phyloP scores from a whole-genome alignment of 2,329 filamentous ascomycete genomes.

The Colletotrichum filicis region DNA sequence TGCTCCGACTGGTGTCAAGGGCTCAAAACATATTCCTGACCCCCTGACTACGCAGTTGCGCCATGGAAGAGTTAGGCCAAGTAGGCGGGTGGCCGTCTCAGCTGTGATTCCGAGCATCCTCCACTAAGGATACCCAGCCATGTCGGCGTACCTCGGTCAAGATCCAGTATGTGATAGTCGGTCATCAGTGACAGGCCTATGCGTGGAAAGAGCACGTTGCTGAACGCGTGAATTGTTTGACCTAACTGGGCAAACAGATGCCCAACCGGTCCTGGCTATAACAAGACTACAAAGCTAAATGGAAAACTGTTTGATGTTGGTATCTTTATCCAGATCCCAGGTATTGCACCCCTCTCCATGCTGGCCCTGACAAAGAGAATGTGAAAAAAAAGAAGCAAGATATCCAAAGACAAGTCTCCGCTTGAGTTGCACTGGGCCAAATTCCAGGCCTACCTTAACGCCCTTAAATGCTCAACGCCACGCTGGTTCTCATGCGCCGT shows the following conservation, averaged over 20 bases:
- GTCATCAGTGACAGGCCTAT: not conserved
- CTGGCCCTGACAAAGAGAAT: constrained; percentile 14
- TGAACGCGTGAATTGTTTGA: not conserved
- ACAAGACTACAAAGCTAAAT: not conserved
- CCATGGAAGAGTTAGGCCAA: no score
- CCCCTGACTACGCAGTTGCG: no score
- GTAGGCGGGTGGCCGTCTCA: no score
- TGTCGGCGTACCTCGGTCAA: no score
- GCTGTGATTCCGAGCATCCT: no score
- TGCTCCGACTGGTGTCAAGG: not conserved
- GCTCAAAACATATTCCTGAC: not conserved
- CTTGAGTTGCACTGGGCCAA: constrained; percentile 8
- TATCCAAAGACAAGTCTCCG: not conserved
- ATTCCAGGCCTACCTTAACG: constrained; percentile 26
- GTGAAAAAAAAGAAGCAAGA: no score
- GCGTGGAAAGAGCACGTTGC: not conserved
- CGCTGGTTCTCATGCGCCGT: constrained; percentile 37
- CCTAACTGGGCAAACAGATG: not conserved
- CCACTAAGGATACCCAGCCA: not conserved
- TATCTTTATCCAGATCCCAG: constrained; percentile 25
- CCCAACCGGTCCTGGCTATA: not conserved
- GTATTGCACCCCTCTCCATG: constrained; percentile 18
- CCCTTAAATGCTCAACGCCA: constrained; percentile 35
- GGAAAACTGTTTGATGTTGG: constrained; percentile 4
- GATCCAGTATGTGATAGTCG: no score